phyloP scores from a whole-genome alignment of 2,329 filamentous ascomycete genomes.

The Botrytis pseudocinerea region DNA sequence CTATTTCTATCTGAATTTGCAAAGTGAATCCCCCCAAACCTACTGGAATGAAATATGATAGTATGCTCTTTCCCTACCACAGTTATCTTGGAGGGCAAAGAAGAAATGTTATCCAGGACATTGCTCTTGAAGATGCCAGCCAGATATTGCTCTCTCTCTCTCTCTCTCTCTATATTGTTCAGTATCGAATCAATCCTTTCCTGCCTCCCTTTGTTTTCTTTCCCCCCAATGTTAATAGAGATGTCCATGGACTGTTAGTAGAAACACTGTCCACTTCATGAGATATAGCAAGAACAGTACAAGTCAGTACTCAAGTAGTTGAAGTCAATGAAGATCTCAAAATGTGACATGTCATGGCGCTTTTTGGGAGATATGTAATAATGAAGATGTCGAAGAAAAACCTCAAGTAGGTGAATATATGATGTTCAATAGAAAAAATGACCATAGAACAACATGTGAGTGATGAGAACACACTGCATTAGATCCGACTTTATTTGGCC shows the following conservation, averaged over 20 bases:
- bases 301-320: not conserved
- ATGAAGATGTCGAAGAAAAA: conserved; percentile 18
- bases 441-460: conserved; percentile 30
- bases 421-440: conserved; percentile 16
- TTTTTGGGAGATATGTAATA: conserved; percentile 9
- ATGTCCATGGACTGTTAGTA: not conserved
- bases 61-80: not conserved
- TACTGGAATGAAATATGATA: not conserved
- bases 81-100: not conserved
- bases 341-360: conserved; percentile 16
- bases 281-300: conserved; percentile 3
- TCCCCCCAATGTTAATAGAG: not conserved
- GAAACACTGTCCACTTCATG: not conserved
- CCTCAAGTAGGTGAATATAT: not conserved
- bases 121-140: not conserved
- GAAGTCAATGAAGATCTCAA: conserved; percentile 13
- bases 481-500: conserved; percentile 41
- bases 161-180: conserved; percentile 5
- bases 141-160: not conserved
- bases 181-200: not conserved
- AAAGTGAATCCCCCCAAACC: not conserved
- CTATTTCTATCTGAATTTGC: not conserved
- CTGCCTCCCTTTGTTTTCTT: not conserved
- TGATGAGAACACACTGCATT: conserved; percentile 34
- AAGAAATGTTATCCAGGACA: not conserved